Percentiles rank a stretch among this genome's conserved stretches.
phyloP scores from a whole-genome alignment of 176 grass and related monocot species.

The Triticum urartu region DNA sequence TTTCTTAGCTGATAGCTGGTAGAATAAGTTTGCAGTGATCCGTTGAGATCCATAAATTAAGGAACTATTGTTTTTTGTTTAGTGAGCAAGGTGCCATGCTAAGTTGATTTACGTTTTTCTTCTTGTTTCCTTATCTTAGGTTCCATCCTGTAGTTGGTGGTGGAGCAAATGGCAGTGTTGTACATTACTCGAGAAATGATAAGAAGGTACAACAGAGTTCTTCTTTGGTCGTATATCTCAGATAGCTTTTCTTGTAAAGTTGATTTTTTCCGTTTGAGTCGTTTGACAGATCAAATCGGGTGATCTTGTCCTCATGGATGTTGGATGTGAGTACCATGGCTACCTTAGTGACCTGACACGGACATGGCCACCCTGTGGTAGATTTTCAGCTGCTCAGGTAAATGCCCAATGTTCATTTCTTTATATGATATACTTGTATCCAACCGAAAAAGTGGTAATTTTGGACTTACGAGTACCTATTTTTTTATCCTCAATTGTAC shows the following conservation, averaged over 20 bases:
- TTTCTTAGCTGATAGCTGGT: conserved; percentile 12
- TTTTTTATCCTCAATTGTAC: conserved; percentile 2
- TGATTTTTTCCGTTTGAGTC: conserved; percentile 38
- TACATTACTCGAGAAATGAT: conserved; percentile 97
- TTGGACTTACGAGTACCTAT: not conserved
- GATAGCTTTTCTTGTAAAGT: conserved; percentile 40
- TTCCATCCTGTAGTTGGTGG: conserved; percentile 94
- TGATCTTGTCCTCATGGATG: conserved; percentile 92
- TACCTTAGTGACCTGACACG: conserved; percentile 91
- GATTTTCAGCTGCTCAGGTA: conserved; percentile 87
- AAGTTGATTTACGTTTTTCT: not conserved
- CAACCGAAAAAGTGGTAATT: not conserved
- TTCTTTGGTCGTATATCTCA: not conserved
- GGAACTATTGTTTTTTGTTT: not conserved
- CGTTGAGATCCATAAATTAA: not conserved
- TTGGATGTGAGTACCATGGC: conserved; percentile 97
- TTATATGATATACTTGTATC: not conserved
- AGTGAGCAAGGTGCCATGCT: not conserved
- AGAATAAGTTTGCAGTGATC: not conserved
- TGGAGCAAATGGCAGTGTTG: conserved; percentile 81
- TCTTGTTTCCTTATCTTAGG: conserved; percentile 42
- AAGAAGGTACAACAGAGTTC: conserved; percentile 49
- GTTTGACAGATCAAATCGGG: conserved; percentile 73
- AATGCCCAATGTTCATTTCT: not conserved
- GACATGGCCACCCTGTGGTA: conserved; percentile 77